Base-by-base conservation (phyloP, 352 stramenopile species). In the Pythium inflatum region DNA sequence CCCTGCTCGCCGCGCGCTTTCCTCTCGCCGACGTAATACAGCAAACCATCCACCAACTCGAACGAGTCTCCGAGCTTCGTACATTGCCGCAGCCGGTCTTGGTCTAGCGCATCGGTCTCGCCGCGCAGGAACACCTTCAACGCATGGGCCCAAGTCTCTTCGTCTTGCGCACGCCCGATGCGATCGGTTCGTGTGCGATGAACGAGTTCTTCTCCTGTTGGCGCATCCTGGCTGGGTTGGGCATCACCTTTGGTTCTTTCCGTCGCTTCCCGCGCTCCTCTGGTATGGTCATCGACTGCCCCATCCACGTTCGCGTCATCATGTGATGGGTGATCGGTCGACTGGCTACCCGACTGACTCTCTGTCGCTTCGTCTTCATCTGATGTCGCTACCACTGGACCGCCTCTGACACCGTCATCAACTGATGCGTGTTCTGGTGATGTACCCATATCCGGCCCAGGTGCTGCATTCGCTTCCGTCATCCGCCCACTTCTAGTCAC, bases 21-120 rank as follows among this genome's bases (percentile, higher is more conserved):
- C 22, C 31, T 8, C 3, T 14, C 12, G 1, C 56, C 28, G 12
- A 62, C 56, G 49, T 28, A 70, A 33, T 51, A 68, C 12, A 68
- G 34, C 24, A 66, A 25, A 8, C 38, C 61, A 25, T 68, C 56
- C 25, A 56, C 65, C 3, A 66, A 8, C 38, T 72, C 65, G 46
- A 34, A 72, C 25, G 11, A 4, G 11, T 64, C n/a, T 2, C n/a
- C 55, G 4, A 55, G 22, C 31, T 54, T 58, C 0, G 46, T 31
- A 14, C 31, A 57, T 4, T 11, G n/a, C 14, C 27, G 24, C 5
- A 31, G 8, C n/a, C 49, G 55, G 2, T 27, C 8, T 27, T 51
- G 36, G 25, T 22, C 20, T 18, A 63, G 24, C 3, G 7, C 28
- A 2, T 62, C 57, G 28, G 55, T 27, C 14, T 54, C 41, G 8